phyloP scores from a whole-genome alignment of 2,329 filamentous ascomycete species.

The Xylaria sp. region DNA sequence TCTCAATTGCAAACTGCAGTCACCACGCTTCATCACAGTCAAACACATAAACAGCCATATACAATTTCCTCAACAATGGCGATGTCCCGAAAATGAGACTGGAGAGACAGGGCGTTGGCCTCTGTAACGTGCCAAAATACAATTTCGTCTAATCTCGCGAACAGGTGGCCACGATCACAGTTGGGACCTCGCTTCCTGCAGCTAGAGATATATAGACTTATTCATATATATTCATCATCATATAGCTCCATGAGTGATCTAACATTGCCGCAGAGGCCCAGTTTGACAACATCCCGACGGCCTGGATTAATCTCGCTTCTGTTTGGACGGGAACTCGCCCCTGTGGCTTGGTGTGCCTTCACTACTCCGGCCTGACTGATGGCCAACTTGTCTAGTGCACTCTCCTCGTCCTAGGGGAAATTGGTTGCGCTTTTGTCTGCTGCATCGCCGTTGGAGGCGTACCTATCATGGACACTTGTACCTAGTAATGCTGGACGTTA shows the following conservation, averaged over 20 bases:
- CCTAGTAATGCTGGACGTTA: not conserved
- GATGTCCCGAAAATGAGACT: not conserved
- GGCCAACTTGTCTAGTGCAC: constrained; percentile 29
- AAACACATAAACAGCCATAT: no score
- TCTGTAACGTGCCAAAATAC: constrained; percentile 1
- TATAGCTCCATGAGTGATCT: not conserved
- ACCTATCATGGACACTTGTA: not conserved
- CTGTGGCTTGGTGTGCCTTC: constrained; percentile 42
- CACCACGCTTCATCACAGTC: no score
- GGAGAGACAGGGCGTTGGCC: not conserved
- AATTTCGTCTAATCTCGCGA: not conserved
- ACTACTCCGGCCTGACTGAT: constrained; percentile 36
- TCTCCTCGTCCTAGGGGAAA: not conserved
- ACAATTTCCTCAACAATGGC: not conserved
- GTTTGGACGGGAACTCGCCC: constrained; percentile 35
- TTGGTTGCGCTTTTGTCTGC: not conserved
- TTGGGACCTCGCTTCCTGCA: not conserved
- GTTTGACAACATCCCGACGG: constrained; percentile 35
- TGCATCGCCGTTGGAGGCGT: not conserved
- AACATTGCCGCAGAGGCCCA: constrained; percentile 14
- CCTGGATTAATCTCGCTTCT: constrained; percentile 44
- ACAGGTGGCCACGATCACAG: not conserved
- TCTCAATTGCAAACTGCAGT: no score
- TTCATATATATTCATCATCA: no score
- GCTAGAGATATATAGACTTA: not conserved